Evolutionary conservation across 1,284 basidiomycete genomes (phyloP).

Genomic region (Microbotryum intermedium): DNA sequence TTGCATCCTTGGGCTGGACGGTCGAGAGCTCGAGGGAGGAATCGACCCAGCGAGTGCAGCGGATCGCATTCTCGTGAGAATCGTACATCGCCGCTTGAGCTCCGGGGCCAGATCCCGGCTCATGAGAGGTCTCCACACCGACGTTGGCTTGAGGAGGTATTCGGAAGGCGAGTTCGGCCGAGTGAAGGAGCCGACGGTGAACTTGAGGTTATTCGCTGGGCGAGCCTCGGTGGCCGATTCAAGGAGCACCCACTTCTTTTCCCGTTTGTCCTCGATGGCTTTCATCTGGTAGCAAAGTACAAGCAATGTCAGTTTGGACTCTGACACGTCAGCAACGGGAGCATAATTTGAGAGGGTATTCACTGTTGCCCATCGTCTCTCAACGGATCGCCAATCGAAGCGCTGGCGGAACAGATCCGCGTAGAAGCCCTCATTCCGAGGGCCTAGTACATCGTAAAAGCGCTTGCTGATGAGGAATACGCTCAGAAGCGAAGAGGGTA

Average conservation of each 20-base stretch:
- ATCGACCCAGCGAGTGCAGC: conserved; percentile 8
- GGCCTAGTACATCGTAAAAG: conserved; percentile 37
- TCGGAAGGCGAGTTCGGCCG: conserved; percentile 18
- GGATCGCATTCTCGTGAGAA: conserved; percentile 18
- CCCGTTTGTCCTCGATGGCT: conserved; percentile 35
- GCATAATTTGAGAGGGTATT: conserved; percentile 10
- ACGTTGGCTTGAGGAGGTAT: neutral
- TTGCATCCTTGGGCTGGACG: conserved; percentile 21
- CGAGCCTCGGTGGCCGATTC: conserved; percentile 24
- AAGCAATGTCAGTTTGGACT: conserved; percentile 10
- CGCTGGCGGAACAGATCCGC: conserved; percentile 39
- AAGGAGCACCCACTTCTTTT: conserved; percentile 29
- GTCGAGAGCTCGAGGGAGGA: conserved; percentile 17
- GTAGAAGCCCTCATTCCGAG: conserved; percentile 42
- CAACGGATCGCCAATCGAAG: conserved; percentile 40
- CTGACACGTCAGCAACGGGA: neutral
- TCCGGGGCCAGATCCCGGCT: conserved; percentile 24
- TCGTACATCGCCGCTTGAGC: conserved; percentile 25
- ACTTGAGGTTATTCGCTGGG: conserved; percentile 18
- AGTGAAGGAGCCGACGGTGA: conserved; percentile 14
- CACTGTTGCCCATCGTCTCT: conserved; percentile 31
- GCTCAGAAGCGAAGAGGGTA: conserved; percentile 7
- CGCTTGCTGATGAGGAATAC: conserved; percentile 21
- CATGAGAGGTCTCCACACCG: conserved; percentile 24
- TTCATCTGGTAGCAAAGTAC: conserved; percentile 29